Evolutionary conservation across 441 rosid genomes (phyloP), one percentile per base, ranked within the genome.

Genomic region (Sinapis alba): DNA sequence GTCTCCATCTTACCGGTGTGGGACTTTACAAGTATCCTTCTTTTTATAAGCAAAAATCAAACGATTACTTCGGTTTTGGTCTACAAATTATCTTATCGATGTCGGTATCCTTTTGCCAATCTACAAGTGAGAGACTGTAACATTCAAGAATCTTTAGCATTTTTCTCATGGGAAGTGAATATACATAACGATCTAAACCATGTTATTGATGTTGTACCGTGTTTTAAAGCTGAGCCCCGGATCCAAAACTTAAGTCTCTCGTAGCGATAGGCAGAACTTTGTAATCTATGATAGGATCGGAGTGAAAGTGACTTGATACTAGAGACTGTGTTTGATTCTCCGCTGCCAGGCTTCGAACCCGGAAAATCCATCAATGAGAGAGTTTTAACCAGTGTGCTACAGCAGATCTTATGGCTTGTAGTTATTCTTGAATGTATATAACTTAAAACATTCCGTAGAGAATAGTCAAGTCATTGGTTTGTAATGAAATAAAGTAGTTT

Each of bases 211-310:
- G 69, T 87, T 38, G n/a, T 86, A 92, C 98, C 65, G 90, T 82
- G 76, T 89, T 92, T 84, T 90, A 90, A 16, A 94, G 88, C 62
- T 84, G 95, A 65, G 93, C 97, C 2, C 97, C 97, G 71, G 98
- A 88, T 71, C 97, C 93, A 69, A 92, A 94, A 86, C 98, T 92
- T 81, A 88, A 81, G 80, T 92, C 80, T 43, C 97, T 97, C 59
- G 95, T 84, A 28, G 88, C 88, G 65, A 94, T 94, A 65, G 97
- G 98, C 69, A 94, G 78, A 78, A 92, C 95, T 63, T 75, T 88
- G 74, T 93, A 68, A 77, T 92, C 95, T 16, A 89, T 45, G 38
- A 94, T 86, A 23, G 98, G 96, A 83, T 90, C 97, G 11, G 94
- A 94, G 27, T 7, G 32, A 28, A 28, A 28, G 7, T 28, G 32